Base-by-base conservation (phyloP, 2,329 filamentous ascomycete species). In the Annulohypoxylon truncatum region DNA sequence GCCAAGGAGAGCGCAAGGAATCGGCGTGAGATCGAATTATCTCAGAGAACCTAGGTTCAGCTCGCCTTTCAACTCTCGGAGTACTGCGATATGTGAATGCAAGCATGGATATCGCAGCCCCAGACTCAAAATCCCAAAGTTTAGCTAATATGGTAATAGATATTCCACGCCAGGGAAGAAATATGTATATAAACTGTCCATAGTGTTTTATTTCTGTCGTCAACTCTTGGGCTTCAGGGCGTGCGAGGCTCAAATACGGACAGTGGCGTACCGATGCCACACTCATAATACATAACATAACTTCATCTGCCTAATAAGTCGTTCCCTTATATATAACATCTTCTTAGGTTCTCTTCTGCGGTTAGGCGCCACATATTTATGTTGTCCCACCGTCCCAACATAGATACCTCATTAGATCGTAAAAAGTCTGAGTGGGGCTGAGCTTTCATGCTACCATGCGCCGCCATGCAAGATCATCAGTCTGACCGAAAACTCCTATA, bases 1-100 rank as follows among this genome's bases (percentile, higher is more conserved):
- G 76, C 83, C 1, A 72, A 78, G 47, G 83, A 86, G 75, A 87
- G 85, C 50, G 82, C 83, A 0, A 80, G 78, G 76, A 82, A 77
- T 0, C 82, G 82, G 3, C 80, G 77, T 64, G 82, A 86, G 63
- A 78, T 86, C 5, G 70, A 71, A 1, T 72, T 83, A 42, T 72
- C 72, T 10, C 79, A 63, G 64, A 28, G n/a, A 18, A 9, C n/a
- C 20, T 15, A 20, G 35, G n/a, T 6, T 20, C 20, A 10, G 35
- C 15, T 9, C 13, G 31, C 13, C 31, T 2, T n/a, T 35, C n/a
- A 3, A 35, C 31, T 35, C n/a, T 35, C 13, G 12, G 9, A n/a
- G n/a, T 40, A 9, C n/a, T 20, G 4, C 8, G 33, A 28, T 28
- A 28, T 28, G 26, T 28, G 26, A 28, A 7, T 28, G 7, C 26